Percentiles rank a stretch among this genome's conserved stretches.
phyloP scores from a whole-genome alignment of 441 rosid genomes.

The Euphorbia corollata region DNA sequence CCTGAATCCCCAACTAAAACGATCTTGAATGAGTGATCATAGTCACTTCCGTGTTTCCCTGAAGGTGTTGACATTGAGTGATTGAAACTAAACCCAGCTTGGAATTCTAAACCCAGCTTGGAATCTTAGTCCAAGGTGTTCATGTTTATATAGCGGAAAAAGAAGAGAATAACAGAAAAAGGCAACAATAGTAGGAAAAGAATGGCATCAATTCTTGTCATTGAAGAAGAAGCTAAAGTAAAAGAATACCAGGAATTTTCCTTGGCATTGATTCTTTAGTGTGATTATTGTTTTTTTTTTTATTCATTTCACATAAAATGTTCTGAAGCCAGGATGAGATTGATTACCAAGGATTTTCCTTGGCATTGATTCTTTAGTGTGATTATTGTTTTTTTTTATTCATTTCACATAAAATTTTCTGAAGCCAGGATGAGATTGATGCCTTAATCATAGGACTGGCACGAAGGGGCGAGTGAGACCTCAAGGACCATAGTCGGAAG shows the following conservation, averaged over 20 bases:
- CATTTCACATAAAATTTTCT: neutral
- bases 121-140: neutral
- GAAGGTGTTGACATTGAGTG: conserved; percentile 28
- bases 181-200: neutral
- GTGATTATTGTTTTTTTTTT: neutral
- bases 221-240: neutral
- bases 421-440: too few relatives aligned
- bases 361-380: neutral
- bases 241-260: neutral
- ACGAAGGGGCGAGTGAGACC: too few relatives aligned
- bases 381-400: neutral
- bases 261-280: neutral
- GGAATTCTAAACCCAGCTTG: neutral
- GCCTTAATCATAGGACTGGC: too few relatives aligned
- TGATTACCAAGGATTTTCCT: neutral
- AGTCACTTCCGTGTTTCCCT: conserved; percentile 25
- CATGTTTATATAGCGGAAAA: neutral
- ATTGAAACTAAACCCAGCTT: neutral
- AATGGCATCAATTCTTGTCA: conserved; percentile 3
- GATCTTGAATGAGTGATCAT: conserved; percentile 55
- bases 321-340: too few relatives aligned
- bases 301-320: neutral
- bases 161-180: neutral
- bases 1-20: conserved; percentile 54
- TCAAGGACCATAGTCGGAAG: too few relatives aligned